Evolutionary conservation across 371 early-diverging fungal genomes (phyloP), one percentile per base, ranked within the genome.

Genomic region (Circinella minor): DNA sequence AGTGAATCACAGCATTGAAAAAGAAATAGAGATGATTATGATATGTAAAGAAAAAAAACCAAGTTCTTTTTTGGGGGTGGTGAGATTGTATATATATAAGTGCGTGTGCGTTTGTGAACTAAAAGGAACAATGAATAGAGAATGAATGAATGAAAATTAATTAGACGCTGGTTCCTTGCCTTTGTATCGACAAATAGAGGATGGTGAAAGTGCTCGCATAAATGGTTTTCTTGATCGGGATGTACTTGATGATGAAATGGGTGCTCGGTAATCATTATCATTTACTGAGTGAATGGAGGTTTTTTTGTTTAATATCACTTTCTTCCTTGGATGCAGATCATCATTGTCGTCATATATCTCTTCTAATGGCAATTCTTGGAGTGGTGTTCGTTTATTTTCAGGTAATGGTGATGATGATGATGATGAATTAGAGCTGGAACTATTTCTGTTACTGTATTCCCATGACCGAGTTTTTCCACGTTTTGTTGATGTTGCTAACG

Each of bases 391-490:
- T 57, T n/a, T 57, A 11, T 43, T 43, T 3, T 43, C 43, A 13
- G 54, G 15, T 57, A 34, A 11, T 34, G 57, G 27, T 57, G 27
- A 57, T 57, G 34, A 57, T 11, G 57, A 34, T 18, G 57, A 27
- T 57, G 57, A 57, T 9, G 57, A 18, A 6, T 20, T 1, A 27
- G 51, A 51, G 51, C 51, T 14, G 15, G 51, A 13, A 15, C 15
- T 51, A n/a, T n/a, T 55, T 10, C 55, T 57, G 34, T 57, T 57
- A 57, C 57, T 57, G 57, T 34, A 57, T 10, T 5, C 57, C 57
- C 57, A 57, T 57, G 57, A 57, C 14, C 57, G 57, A 14, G 57
- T 57, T 27, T 57, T 57, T 57, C 57, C 57, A 9, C 57, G 57
- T n/a, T 57, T 57, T 57, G 27, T 57, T 6, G 13, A 5, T 51